Percentiles rank a stretch among this genome's conserved stretches.
phyloP scores from a whole-genome alignment of 1,284 basidiomycete genomes.

The Agroathelia rolfsii region DNA sequence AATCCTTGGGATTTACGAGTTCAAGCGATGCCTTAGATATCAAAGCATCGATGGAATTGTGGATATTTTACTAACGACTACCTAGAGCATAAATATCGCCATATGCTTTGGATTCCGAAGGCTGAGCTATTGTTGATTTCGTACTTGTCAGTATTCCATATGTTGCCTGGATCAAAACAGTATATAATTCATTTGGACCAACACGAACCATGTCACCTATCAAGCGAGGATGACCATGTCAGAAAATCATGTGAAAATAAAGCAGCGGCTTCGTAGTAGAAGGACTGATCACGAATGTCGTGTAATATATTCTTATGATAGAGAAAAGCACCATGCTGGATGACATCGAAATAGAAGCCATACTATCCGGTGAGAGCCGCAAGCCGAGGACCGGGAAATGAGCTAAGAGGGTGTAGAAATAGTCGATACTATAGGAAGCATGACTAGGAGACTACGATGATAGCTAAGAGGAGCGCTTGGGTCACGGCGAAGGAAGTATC shows the following conservation, averaged over 20 bases:
- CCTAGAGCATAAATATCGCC: conserved; percentile 23
- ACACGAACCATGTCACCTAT: conserved; percentile 18
- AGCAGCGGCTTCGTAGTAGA: too few relatives aligned
- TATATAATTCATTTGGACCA: conserved; percentile 16
- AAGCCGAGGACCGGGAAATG: conserved; percentile 16
- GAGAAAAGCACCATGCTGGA: conserved; percentile 13
- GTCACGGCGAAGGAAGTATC: too few relatives aligned
- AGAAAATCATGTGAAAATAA: too few relatives aligned
- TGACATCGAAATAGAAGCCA: conserved; percentile 15
- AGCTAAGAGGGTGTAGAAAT: conserved; percentile 15
- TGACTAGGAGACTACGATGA: too few relatives aligned
- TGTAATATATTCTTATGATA: conserved; percentile 15
- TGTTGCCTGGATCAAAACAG: too few relatives aligned
- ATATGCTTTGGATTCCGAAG: conserved; percentile 24
- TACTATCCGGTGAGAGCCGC: conserved; percentile 16
- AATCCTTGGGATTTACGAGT: conserved; percentile 21
- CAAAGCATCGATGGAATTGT: too few relatives aligned
- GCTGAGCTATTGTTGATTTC: too few relatives aligned
- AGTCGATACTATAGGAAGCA: too few relatives aligned
- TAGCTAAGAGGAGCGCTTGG: too few relatives aligned
- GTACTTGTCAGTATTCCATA: too few relatives aligned
- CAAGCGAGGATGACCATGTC: too few relatives aligned
- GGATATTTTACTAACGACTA: too few relatives aligned
- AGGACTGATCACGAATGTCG: conserved; percentile 13
- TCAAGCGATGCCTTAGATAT: conserved; percentile 25